phyloP scores from a whole-genome alignment of 305 asterid genomes.

The Rubia balearica region DNA sequence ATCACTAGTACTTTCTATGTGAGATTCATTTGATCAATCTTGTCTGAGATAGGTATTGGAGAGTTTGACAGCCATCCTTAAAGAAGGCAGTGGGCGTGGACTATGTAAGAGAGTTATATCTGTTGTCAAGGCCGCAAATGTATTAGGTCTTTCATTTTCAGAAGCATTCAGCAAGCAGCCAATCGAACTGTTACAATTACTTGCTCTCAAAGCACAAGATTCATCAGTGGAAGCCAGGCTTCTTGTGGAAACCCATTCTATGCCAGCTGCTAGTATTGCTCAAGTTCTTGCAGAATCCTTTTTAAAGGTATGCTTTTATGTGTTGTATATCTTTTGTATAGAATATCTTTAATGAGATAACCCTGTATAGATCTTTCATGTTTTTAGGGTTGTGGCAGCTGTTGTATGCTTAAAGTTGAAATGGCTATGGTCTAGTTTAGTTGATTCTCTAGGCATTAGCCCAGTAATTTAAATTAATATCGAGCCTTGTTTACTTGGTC shows the following conservation, averaged over 20 bases:
- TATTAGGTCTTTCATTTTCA: slow-evolving; percentile 76
- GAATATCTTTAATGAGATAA: background rate
- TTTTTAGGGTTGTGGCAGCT: background rate
- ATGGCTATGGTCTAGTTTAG: background rate
- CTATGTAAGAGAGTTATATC: slow-evolving; percentile 74
- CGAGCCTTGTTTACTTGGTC: background rate
- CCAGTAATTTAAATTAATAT: background rate
- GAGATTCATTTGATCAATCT: background rate
- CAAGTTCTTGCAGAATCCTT: slow-evolving; percentile 98
- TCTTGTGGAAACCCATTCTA: slow-evolving; percentile 73
- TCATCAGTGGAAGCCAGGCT: slow-evolving; percentile 88
- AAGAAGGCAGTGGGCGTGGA: slow-evolving; percentile 79
- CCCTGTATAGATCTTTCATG: background rate
- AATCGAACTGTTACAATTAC: slow-evolving; percentile 81
- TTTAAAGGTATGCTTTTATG: slow-evolving; percentile 48
- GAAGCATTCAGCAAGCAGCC: slow-evolving; percentile 97
- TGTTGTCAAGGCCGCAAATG: slow-evolving; percentile 83
- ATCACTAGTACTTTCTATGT: background rate
- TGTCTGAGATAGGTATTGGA: slow-evolving; percentile 52
- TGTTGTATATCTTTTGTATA: background rate
- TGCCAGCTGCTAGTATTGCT: slow-evolving; percentile 95
- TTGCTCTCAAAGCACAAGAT: slow-evolving; percentile 95
- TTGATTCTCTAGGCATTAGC: background rate
- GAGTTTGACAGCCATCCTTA: slow-evolving; percentile 46
- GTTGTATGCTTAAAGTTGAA: background rate